These are phyloP conservation scores for Alternaria dauci DNA, from an alignment of 2,329 filamentous ascomycete species.

Conservation along the genomic window DNA sequence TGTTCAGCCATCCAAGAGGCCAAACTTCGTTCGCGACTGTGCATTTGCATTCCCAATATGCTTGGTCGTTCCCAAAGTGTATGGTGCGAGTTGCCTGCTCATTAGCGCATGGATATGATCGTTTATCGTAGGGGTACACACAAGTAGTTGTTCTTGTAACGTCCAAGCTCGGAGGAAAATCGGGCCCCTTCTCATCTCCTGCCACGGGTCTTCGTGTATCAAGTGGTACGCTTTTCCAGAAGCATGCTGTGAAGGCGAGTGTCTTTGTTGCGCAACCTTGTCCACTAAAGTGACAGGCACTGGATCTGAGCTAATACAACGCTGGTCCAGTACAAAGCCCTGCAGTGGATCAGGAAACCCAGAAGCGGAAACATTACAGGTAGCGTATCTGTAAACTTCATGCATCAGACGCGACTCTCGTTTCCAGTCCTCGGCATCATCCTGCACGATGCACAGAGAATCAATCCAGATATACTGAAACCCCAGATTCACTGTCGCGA, in stretches of 20 bases:
- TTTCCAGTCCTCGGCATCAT: not conserved
- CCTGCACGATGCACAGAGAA: not conserved
- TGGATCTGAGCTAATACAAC: not conserved
- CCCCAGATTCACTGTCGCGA: not conserved
- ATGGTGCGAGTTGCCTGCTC: not conserved
- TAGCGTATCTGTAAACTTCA: not conserved
- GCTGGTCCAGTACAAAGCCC: not conserved
- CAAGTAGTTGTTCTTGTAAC: not conserved
- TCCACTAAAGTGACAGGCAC: not conserved
- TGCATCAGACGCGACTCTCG: not conserved
- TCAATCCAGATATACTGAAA: not conserved
- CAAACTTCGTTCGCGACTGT: not conserved
- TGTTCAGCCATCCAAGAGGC: not conserved
- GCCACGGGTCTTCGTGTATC: no score
- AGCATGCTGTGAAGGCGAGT: no score
- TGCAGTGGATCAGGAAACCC: fast-evolving
- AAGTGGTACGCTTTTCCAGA: no score
- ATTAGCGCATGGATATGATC: not conserved
- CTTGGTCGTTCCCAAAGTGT: not conserved
- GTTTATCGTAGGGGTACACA: not conserved
- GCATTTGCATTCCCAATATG: not conserved
- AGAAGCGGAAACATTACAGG: not conserved
- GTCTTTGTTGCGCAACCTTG: not conserved
- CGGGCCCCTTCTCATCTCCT: no score
- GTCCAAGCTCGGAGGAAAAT: not conserved